Conservation (phyloP, 1,139 yeast genomes). For the Kodamaea arcana region DNA sequence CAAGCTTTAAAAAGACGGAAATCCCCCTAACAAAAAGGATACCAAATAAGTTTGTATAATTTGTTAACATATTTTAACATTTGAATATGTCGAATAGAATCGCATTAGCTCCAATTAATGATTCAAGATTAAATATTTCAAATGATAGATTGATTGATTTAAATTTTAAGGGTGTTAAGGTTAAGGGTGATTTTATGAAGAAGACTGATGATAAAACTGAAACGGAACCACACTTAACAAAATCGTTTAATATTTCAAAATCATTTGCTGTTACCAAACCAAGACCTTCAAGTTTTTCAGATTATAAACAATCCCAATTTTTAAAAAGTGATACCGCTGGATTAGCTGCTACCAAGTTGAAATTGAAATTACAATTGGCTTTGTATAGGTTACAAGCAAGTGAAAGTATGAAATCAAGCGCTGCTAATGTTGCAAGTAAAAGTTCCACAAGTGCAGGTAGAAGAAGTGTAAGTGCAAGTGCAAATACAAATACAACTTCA, state of each 20-base stretch:
- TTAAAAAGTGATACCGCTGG: constrained; percentile 15
- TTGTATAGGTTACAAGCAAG: constrained; percentile 66
- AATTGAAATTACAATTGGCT: constrained; percentile 72
- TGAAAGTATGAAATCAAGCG: no score
- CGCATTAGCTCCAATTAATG: constrained; percentile 37
- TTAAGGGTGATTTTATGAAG: no score
- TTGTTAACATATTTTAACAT: background rate
- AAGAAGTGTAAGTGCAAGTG: no score
- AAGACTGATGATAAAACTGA: no score
- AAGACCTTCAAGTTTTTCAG: constrained; percentile 24
- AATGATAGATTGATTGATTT: no score
- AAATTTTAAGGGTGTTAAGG: no score
- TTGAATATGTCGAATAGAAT: constrained; percentile 15
- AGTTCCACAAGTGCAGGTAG: constrained; percentile 1
- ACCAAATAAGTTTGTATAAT: background rate
- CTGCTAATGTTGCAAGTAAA: background rate
- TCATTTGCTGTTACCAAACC: background rate
- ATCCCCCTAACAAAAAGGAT: no score
- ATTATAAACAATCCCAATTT: constrained; percentile 16
- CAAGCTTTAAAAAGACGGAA: no score
- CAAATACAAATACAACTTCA: no score
- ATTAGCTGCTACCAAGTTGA: constrained; percentile 57
- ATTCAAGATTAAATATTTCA: constrained; percentile 25
- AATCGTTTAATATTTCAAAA: background rate
- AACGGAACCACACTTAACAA: background rate